A percentile compares a stretch with the other conserved stretches of the same genome.
phyloP scores from a whole-genome alignment of 441 rosid genomes.

The Omphalea diandra region DNA sequence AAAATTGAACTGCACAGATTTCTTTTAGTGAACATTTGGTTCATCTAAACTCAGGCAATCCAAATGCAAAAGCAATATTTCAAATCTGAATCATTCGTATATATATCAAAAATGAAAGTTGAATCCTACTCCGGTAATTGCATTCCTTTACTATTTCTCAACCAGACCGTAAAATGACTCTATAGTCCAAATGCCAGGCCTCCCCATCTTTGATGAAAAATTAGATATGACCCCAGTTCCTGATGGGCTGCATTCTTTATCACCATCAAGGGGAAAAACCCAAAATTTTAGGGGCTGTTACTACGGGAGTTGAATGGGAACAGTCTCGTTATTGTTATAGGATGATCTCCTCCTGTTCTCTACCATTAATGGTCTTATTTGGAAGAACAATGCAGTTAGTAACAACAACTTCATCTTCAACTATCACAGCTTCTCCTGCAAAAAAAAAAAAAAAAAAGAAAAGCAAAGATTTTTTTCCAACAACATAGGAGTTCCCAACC shows the following conservation, averaged over 20 bases:
- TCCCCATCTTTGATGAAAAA: background rate
- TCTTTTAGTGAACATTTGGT: too few species aligned
- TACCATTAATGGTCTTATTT: slow-evolving; percentile 51
- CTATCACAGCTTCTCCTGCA: slow-evolving; percentile 68
- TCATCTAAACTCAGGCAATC: too few species aligned
- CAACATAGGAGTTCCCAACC: background rate
- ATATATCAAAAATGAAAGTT: too few species aligned
- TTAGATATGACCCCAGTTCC: background rate
- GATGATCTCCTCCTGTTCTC: slow-evolving; percentile 71
- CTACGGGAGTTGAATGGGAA: background rate
- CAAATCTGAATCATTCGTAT: background rate
- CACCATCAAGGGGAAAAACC: background rate
- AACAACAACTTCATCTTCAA: slow-evolving; percentile 73
- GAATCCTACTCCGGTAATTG: too few species aligned
- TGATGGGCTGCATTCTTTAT: background rate
- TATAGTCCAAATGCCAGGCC: background rate
- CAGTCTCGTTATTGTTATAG: slow-evolving; percentile 28
- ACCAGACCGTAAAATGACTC: background rate
- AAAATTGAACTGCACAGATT: too few species aligned
- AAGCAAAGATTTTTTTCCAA: background rate
- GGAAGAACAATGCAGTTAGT: slow-evolving; percentile 78
- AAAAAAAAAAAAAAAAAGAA: background rate
- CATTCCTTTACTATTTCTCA: too few species aligned
- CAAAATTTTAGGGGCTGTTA: background rate
- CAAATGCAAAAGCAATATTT: background rate